A percentile compares a stretch with the other conserved stretches of the same genome.
Conservation (phyloP, 2,329 filamentous ascomycete genomes). For the Monosporascus sp. region DNA sequence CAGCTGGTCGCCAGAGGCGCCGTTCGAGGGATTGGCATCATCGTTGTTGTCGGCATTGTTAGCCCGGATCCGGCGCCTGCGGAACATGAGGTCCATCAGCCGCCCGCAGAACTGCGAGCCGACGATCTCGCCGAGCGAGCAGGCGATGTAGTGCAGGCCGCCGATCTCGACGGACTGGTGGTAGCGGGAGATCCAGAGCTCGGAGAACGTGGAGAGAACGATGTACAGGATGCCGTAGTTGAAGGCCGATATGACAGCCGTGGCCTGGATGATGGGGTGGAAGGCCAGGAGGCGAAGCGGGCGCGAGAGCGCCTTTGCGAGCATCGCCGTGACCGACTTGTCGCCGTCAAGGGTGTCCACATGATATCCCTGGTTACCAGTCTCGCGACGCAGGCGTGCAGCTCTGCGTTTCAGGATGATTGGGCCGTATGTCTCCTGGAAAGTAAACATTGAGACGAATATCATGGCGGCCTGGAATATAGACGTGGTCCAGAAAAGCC, state of each 20-base stretch:
- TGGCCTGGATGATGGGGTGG: slow-evolving; percentile 56
- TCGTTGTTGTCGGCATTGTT: not conserved
- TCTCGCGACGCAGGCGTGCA: slow-evolving; percentile 25
- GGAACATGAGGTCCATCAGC: slow-evolving; percentile 38
- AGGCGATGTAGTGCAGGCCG: slow-evolving; percentile 61
- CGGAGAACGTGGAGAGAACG: slow-evolving; percentile 56
- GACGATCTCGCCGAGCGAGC: slow-evolving; percentile 57
- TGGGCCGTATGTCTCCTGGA: slow-evolving; percentile 35
- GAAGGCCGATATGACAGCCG: slow-evolving; percentile 52
- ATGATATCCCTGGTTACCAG: slow-evolving; percentile 25
- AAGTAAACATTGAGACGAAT: slow-evolving; percentile 25
- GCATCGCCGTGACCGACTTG: slow-evolving; percentile 17
- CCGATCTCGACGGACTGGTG: slow-evolving; percentile 50
- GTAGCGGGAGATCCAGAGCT: slow-evolving; percentile 53
- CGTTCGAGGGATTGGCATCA: not conserved
- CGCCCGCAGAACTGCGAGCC: slow-evolving; percentile 44
- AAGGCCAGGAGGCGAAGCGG: slow-evolving; percentile 53
- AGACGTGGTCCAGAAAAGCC: slow-evolving; percentile 42
- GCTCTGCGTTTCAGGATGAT: slow-evolving; percentile 31
- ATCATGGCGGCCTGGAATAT: slow-evolving; percentile 35
- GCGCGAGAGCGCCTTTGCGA: slow-evolving; percentile 39
- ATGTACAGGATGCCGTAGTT: slow-evolving; percentile 61
- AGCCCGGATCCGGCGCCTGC: not conserved
- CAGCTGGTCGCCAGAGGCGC: slow-evolving; percentile 11
- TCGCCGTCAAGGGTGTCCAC: slow-evolving; percentile 32